Evolutionary conservation across 352 stramenopile genomes (phyloP), one percentile per base, ranked within the genome.

Genomic region (Pythium periplocum): DNA sequence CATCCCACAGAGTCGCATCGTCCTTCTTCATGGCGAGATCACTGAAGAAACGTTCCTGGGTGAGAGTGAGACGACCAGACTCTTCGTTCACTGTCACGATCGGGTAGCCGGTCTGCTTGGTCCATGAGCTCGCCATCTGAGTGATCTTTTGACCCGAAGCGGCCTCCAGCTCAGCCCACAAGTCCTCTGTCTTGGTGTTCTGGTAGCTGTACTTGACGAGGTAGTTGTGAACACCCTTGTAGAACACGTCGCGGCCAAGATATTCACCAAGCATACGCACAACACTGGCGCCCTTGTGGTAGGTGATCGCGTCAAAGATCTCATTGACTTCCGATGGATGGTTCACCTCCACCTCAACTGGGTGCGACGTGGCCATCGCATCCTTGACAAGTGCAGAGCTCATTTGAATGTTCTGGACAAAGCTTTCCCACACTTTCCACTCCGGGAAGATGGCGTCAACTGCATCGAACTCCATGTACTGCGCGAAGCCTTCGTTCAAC

Each of bases 401-500:
- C 31, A 90, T 64, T 34, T 79, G 68, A 8, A 83, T 62, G 41
- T 87, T 65, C 58, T 90, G 69, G 38, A 96, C 90, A 59, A 98
- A 99, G 51, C 94, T 90, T 56, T 98, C 93, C 95, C 95, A 98
- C 59, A 98, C 89, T 6, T 83, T 73, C 90, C 91, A 98, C 32
- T 97, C 74, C 0, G 95, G 95, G 67, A 97, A 98, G 30, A 98
- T 83, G 30, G 78, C 53, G 66, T 98, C 69, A 0, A 95, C 82
- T n/a, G 93, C 90, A 39, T 90, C 92, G 61, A 97, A 97, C 73
- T 99, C 93, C 71, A 97, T 97, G 77, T 93, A 99, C 43, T 81
- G 89, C 8, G 96, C 97, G 68, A 99, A 99, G 6, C 96, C 96
- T 69, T 99, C 97, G 72, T 99, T 99, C 6, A 99, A 78, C 92